Evolutionary conservation across 108 stramenopile genomes (phyloP), one percentile per base, ranked within the genome.

Genomic region (Cyclotella kingstonii): DNA sequence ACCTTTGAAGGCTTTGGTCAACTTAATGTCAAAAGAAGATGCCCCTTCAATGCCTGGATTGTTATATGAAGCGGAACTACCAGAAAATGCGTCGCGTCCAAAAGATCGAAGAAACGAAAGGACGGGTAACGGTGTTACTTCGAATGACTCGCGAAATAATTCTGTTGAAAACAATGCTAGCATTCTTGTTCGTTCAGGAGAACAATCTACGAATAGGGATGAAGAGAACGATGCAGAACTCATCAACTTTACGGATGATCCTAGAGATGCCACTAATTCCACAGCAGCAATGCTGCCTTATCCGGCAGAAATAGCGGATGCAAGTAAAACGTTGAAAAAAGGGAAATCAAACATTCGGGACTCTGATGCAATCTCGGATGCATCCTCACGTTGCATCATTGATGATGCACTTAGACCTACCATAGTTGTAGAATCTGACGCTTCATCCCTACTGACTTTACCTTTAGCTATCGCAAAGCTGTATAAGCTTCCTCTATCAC

Each of bases 31-130:
- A 25, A 68, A 84, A 57, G 73, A 85, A 30, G 88, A 93, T 62
- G 90, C 91, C 8, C 95, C 92, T 17, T 52, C 72, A 1, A 87
- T 98, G 73, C 97, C 98, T n/a, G 97, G 98, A 9, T 54, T 98
- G 45, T 77, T 98, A 49, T 98, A 97, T 77, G 98, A 98, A 69
- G 97, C 95, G 26, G 27, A 76, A 22, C 60, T 91, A 23, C 84
- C 90, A 0, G 54, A 49, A 9, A 79, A 69, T 39, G 81, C 78
- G 8, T 62, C 63, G 29, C 63, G 81, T 29, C 83, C 78, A n/a
- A n/a, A n/a, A n/a, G n/a, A n/a, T n/a, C n/a, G n/a, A n/a, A n/a
- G n/a, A n/a, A n/a, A n/a, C n/a, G n/a, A n/a, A n/a, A n/a, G n/a
- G n/a, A n/a, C n/a, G n/a, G n/a, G n/a, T n/a, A n/a, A n/a, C n/a